A percentile compares a stretch with the other conserved stretches of the same genome.
phyloP scores from a whole-genome alignment of 345 rosid genomes.

The Crucihimalaya himalaica region DNA sequence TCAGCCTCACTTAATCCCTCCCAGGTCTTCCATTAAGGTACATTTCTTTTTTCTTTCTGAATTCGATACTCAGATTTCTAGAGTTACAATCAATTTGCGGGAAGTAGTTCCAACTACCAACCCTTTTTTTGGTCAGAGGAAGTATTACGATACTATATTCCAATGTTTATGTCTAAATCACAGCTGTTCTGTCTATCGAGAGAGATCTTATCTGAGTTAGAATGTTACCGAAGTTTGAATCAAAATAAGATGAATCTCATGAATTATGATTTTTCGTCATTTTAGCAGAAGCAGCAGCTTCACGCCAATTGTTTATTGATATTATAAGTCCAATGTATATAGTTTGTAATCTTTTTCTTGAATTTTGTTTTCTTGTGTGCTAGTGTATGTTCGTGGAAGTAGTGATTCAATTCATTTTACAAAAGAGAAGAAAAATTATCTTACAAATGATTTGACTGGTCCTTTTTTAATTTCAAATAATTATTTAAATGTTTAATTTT shows the following conservation, averaged over 20 bases:
- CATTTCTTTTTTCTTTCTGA: background rate
- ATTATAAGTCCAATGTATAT: too few species aligned
- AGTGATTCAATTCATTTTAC: too few species aligned
- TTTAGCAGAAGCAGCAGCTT: too few species aligned
- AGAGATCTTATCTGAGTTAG: slow-evolving; percentile 21
- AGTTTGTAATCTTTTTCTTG: too few species aligned
- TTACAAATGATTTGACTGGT: too few species aligned
- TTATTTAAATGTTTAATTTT: too few species aligned
- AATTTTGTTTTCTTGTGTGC: too few species aligned
- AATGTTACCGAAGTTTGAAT: slow-evolving; percentile 14
- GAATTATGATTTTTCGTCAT: too few species aligned
- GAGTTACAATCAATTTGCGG: slow-evolving; percentile 12
- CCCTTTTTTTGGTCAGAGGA: slow-evolving; percentile 15
- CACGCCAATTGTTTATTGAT: too few species aligned
- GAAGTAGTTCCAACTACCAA: slow-evolving; percentile 23
- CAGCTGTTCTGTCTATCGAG: background rate
- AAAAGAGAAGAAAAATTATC: too few species aligned
- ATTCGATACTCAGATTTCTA: slow-evolving; percentile 17
- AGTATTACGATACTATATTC: slow-evolving; percentile 10
- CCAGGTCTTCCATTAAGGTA: slow-evolving; percentile 23
- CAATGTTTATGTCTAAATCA: slow-evolving; percentile 21
- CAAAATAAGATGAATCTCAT: slow-evolving; percentile 22
- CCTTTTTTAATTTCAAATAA: background rate
- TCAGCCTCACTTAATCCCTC: slow-evolving; percentile 55
- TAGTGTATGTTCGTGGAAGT: too few species aligned